phyloP scores from a whole-genome alignment of 257 asterid genomes.

The Lantana camara region DNA sequence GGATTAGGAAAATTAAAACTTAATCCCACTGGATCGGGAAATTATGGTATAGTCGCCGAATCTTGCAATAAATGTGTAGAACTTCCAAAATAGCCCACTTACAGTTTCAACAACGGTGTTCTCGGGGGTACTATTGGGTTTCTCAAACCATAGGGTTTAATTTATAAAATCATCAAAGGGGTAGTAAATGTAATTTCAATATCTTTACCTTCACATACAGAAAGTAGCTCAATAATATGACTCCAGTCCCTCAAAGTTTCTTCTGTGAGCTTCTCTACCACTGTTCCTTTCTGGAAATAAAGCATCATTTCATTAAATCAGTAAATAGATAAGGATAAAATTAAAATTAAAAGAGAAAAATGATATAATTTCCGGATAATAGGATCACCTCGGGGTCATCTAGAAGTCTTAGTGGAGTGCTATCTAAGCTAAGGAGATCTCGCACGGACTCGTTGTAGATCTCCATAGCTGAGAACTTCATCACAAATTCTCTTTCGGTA shows the following conservation, averaged over 20 bases:
- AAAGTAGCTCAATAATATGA: constrained; percentile 76
- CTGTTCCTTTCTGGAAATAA: constrained; percentile 74
- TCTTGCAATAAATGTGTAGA: no score
- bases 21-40: no score
- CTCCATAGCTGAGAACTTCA: constrained; percentile 95
- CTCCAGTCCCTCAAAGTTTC: constrained; percentile 78
- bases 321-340: constrained; percentile 5
- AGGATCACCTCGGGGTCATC: constrained; percentile 92
- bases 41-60: no score
- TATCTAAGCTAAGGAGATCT: constrained; percentile 79
- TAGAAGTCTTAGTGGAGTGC: constrained; percentile 75
- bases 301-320: background rate
- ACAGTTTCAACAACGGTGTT: no score
- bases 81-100: no score
- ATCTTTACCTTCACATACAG: constrained; percentile 78
- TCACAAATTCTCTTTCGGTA: constrained; percentile 62
- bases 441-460: constrained; percentile 92
- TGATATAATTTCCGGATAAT: constrained; percentile 6
- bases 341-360: background rate
- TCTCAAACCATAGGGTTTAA: no score
- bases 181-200: background rate
- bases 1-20: no score
- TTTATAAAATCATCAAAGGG: background rate
- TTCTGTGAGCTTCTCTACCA: constrained; percentile 89
- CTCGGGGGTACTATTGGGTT: no score